Percentiles rank a stretch among this genome's conserved stretches.
These are phyloP conservation scores for Irpex sp. DNA, from an alignment of 1,284 basidiomycete genomes.

Conservation along the genomic window DNA sequence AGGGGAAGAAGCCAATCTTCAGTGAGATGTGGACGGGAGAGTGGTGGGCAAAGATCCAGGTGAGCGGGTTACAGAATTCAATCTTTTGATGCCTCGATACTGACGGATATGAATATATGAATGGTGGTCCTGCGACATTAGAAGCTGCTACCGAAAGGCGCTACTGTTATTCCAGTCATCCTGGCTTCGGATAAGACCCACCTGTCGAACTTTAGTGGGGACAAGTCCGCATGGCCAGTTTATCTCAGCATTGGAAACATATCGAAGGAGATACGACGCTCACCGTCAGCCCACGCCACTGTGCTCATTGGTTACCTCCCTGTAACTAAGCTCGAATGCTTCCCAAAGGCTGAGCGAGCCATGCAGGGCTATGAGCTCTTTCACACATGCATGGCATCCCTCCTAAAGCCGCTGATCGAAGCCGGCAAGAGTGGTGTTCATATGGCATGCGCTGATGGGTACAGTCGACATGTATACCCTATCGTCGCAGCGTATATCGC, in stretches of 20 bases:
- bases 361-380: slow-evolving; percentile 30
- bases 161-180: slow-evolving; percentile 22
- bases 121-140: neutral
- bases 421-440: slow-evolving; percentile 24
- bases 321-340: slow-evolving; percentile 34
- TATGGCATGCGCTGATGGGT: slow-evolving; percentile 32
- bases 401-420: slow-evolving; percentile 9
- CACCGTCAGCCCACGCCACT: slow-evolving; percentile 24
- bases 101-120: too few species aligned
- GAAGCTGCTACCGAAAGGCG: neutral
- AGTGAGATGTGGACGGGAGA: slow-evolving; percentile 38
- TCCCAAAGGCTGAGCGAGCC: slow-evolving; percentile 16
- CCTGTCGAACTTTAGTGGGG: slow-evolving; percentile 32
- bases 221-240: slow-evolving; percentile 34
- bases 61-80: slow-evolving; percentile 12
- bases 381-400: slow-evolving; percentile 33
- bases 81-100: neutral
- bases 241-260: slow-evolving; percentile 40
- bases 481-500: slow-evolving; percentile 38
- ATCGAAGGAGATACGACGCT: slow-evolving; percentile 24
- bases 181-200: slow-evolving; percentile 37
- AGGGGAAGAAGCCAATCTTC: slow-evolving; percentile 21
- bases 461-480: slow-evolving; percentile 26
- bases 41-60: slow-evolving; percentile 41
- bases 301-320: slow-evolving; percentile 40